Evolutionary conservation across 2,329 filamentous ascomycete genomes (phyloP), one percentile per base, ranked within the genome.

Genomic region (Penicillium verrucosum): DNA sequence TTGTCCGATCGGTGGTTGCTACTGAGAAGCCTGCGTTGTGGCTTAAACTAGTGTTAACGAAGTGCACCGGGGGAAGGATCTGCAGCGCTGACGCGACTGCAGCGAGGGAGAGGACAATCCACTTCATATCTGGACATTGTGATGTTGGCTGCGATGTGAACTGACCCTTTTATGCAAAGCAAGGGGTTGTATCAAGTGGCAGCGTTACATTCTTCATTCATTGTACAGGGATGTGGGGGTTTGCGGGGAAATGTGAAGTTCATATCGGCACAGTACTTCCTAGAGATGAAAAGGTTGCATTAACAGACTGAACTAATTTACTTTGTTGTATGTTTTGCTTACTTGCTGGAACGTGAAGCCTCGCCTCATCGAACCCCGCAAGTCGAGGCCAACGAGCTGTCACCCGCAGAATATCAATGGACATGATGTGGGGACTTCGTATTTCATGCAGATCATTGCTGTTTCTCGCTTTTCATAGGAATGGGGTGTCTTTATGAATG

Each of bases 61-160:
- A 38, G 48, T 68, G 54, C 1, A 74, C 66, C 1, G 76, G 76
- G 14, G 76, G 75, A 8, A 79, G 68, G 40, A 67, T 66, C 58
- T 79, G 75, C 41, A 77, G 58, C 16, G 72, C 74, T 29, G 66
- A 62, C 21, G 62, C 70, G n/a, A 47, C 57, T 27, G 61, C 38
- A 5, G 54, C 48, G 23, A 62, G 29, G 27, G 41, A 53, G 16
- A 60, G 25, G 10, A 54, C 14, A 42, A 45, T 48, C 59, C 49
- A 60, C 43, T 57, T 57, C 61, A 64, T 64, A 1, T 14, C 44
- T 48, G 16, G n/a, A 36, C 30, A 43, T 41, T 29, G n/a, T 12
- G 21, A 44, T 11, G 14, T 29, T 46, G 4, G 4, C 8, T 29
- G 2, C 8, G 30, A 25, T 27, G 5, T 5, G 5, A 38, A 10